phyloP scores from a whole-genome alignment of 2,329 filamentous ascomycete genomes.

The Aquanectria penicillioides region DNA sequence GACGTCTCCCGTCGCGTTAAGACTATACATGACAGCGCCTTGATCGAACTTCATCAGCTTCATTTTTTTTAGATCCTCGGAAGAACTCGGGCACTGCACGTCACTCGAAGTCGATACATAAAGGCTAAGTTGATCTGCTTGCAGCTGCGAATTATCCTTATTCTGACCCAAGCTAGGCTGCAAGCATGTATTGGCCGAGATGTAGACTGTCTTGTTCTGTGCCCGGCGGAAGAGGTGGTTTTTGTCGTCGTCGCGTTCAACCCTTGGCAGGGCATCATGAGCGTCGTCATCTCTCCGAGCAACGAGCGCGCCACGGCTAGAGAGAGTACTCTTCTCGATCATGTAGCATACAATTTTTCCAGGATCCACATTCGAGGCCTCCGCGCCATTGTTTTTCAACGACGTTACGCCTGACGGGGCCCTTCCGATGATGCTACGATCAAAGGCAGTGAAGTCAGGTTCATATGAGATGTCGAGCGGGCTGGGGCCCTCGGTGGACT shows the following conservation, averaged over 20 bases:
- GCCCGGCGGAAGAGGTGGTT: slow-evolving; percentile 43
- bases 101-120: slow-evolving; percentile 72
- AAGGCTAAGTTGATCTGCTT: slow-evolving; percentile 77
- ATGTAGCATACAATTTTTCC: slow-evolving; percentile 65
- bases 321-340: slow-evolving; percentile 43
- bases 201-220: slow-evolving; percentile 66
- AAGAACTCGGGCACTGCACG: slow-evolving; percentile 41
- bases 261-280: no score
- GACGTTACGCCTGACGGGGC: slow-evolving; percentile 61
- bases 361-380: slow-evolving; percentile 66
- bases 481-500: slow-evolving; percentile 20
- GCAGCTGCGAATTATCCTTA: not conserved
- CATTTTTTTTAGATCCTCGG: slow-evolving; percentile 33
- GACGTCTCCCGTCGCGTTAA: slow-evolving; percentile 72
- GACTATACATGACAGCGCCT: slow-evolving; percentile 74
- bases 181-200: slow-evolving; percentile 87
- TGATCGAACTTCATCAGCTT: slow-evolving; percentile 63
- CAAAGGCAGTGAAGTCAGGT: slow-evolving; percentile 69
- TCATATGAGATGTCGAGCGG: slow-evolving; percentile 58
- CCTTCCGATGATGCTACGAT: slow-evolving; percentile 71
- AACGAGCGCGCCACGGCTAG: slow-evolving; percentile 32
- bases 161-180: slow-evolving; percentile 66
- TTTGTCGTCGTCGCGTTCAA: not conserved
- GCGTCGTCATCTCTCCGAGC: slow-evolving; percentile 25
- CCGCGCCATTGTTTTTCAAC: slow-evolving; percentile 72